phyloP scores from a whole-genome alignment of 441 rosid species.

The Heliophila coronopifolia region DNA sequence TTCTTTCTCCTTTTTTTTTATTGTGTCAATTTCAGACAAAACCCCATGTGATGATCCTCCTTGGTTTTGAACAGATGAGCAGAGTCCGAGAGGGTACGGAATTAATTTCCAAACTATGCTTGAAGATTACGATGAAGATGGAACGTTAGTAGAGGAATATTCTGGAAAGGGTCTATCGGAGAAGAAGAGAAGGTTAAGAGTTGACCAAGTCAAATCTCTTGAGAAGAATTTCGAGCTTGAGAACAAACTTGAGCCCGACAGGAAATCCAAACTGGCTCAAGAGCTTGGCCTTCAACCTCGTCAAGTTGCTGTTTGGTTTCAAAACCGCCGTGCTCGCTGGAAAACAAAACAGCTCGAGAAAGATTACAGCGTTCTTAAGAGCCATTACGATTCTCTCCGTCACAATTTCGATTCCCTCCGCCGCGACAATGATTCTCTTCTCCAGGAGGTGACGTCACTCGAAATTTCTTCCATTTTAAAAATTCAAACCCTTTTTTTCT shows the following conservation, averaged over 20 bases:
- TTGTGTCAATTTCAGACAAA: conserved; percentile 22
- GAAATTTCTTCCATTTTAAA: too few relatives aligned
- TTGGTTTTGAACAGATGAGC: conserved; percentile 44
- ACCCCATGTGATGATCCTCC: conserved; percentile 1
- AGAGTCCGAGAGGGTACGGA: conserved; percentile 39
- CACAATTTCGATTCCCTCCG: conserved; percentile 47
- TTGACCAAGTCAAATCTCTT: conserved; percentile 81
- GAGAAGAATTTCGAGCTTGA: conserved; percentile 95
- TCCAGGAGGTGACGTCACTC: conserved; percentile 53
- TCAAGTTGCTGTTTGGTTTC: conserved; percentile 96
- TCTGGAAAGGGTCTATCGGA: too few relatives aligned
- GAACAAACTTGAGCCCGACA: conserved; percentile 91
- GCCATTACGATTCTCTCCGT: conserved; percentile 56
- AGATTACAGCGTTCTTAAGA: conserved; percentile 63
- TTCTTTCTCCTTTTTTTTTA: conserved; percentile 8
- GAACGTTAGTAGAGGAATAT: conserved; percentile 50
- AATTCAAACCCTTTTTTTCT: too few relatives aligned
- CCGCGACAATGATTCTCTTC: conserved; percentile 64
- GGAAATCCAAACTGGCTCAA: conserved; percentile 79
- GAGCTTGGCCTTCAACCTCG: conserved; percentile 87
- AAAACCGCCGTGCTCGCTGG: conserved; percentile 93
- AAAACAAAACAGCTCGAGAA: conserved; percentile 83
- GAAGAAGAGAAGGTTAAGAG: conserved; percentile 70
- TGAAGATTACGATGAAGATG: conserved; percentile 68
- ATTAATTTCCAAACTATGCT: conserved; percentile 57